Evolutionary conservation across 1,284 basidiomycete genomes (phyloP).

Genomic region (Malassezia globosa): DNA sequence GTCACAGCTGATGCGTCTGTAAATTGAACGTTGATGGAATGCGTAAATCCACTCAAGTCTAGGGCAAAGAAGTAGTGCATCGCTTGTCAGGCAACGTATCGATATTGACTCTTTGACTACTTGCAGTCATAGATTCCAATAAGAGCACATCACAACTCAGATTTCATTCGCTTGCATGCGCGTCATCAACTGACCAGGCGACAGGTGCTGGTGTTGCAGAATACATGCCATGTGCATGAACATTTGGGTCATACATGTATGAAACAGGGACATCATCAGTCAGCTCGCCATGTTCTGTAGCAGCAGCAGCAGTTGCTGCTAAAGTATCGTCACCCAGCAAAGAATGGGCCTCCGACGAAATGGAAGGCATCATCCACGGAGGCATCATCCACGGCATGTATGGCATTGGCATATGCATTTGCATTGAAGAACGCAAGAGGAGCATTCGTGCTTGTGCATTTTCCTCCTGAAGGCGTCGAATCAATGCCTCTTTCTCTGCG

Average conservation of each 20-base stretch:
- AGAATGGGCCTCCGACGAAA: not conserved
- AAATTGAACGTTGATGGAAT: no score
- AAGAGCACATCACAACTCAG: not conserved
- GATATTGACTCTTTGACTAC: no score
- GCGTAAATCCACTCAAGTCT: no score
- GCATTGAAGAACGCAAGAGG: constrained; percentile 1
- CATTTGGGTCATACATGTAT: not conserved
- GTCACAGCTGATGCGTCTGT: no score
- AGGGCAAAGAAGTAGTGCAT: no score
- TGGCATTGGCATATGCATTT: not conserved
- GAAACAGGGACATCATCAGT: not conserved
- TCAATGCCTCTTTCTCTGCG: constrained; percentile 40
- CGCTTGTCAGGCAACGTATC: no score
- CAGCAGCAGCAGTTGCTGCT: no score
- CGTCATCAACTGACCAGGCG: not conserved
- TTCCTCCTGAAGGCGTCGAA: constrained; percentile 33
- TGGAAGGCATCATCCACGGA: constrained; percentile 2
- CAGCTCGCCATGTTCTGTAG: no score
- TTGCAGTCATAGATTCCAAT: no score
- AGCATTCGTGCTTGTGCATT: constrained; percentile 21
- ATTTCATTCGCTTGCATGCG: not conserved
- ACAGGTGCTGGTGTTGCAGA: not conserved
- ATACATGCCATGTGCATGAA: not conserved
- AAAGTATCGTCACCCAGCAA: not conserved
- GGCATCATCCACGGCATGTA: constrained; percentile 6